Conservation (phyloP, 2,329 filamentous ascomycete genomes). For the Plenodomus tracheiphilus region DNA sequence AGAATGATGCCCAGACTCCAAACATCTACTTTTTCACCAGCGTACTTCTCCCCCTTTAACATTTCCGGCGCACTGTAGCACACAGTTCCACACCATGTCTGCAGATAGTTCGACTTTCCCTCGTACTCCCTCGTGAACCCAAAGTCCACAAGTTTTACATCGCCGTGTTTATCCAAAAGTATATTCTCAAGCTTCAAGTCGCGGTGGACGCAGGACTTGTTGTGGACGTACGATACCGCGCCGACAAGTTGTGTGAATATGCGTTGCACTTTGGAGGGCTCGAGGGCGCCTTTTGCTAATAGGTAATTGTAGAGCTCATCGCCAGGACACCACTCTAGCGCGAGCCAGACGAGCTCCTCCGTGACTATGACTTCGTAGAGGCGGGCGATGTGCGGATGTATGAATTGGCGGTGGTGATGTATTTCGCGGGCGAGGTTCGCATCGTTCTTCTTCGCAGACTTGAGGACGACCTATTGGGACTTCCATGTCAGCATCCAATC, state of each 20-base stretch:
- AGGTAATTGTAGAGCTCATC: constrained; percentile 98
- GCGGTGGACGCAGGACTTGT: constrained; percentile 92
- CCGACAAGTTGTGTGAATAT: constrained; percentile 96
- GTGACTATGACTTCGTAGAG: constrained; percentile 98
- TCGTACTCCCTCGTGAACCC: constrained; percentile 98
- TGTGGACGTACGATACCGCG: constrained; percentile 92
- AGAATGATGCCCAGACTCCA: constrained; percentile 89
- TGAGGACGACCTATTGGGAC: constrained; percentile 80
- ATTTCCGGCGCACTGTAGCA: constrained; percentile 99
- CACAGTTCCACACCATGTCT: constrained; percentile 96
- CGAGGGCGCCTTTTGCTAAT: constrained; percentile 80
- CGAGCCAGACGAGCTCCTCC: constrained; percentile 91
- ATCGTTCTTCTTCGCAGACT: constrained; percentile 95
- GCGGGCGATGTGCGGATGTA: constrained; percentile 94
- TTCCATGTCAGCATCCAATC: neutral
- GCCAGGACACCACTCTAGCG: constrained; percentile 92
- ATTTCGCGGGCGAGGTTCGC: constrained; percentile 96
- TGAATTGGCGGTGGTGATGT: constrained; percentile 96
- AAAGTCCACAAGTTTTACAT: constrained; percentile 97
- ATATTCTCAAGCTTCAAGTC: constrained; percentile 98
- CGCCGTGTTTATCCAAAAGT: constrained; percentile 91
- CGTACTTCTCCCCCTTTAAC: constrained; percentile 97
- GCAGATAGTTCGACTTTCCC: constrained; percentile 88
- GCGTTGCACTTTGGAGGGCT: constrained; percentile 85
- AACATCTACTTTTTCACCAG: constrained; percentile 95